phyloP scores from a whole-genome alignment of 352 stramenopile genomes.

The Thalassiosira livingstoniorum region DNA sequence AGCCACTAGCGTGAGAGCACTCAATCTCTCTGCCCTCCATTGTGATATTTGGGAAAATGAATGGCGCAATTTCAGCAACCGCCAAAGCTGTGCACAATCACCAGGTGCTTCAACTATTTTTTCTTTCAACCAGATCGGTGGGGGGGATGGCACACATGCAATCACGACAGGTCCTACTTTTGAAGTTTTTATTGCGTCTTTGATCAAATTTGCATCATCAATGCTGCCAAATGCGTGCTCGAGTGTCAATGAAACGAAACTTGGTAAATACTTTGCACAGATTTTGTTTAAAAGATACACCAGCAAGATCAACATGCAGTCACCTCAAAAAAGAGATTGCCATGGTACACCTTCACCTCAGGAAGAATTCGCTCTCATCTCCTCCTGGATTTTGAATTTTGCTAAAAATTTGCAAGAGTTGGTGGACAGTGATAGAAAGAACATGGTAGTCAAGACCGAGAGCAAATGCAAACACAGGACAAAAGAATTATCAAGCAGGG shows the following conservation, averaged over 20 bases:
- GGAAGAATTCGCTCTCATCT: slow-evolving; percentile 33
- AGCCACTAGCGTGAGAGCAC: slow-evolving; percentile 28
- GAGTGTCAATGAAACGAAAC: too few species aligned
- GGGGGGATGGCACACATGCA: background rate
- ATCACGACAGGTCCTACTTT: slow-evolving; percentile 23
- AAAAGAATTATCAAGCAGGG: slow-evolving; percentile 34
- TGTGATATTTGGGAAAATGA: slow-evolving; percentile 36
- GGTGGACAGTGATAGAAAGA: background rate
- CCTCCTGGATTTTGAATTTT: slow-evolving; percentile 42
- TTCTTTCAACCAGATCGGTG: slow-evolving; percentile 31
- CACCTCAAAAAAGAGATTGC: slow-evolving; percentile 17
- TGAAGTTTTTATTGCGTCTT: slow-evolving; percentile 27
- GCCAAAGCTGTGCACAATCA: background rate
- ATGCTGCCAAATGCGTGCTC: background rate
- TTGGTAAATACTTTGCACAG: slow-evolving; percentile 41
- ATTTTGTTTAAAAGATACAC: slow-evolving; percentile 33
- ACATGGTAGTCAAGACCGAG: background rate
- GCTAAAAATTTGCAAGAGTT: slow-evolving; percentile 42
- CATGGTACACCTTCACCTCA: background rate
- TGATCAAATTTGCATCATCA: slow-evolving; percentile 37
- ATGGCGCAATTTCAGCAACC: slow-evolving; percentile 18
- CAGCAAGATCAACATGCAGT: slow-evolving; percentile 1
- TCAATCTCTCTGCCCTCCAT: too few species aligned
- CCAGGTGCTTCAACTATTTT: slow-evolving; percentile 14
- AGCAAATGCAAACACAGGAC: slow-evolving; percentile 6